A percentile compares a stretch with the other conserved stretches of the same genome.
phyloP scores from a whole-genome alignment of 345 rosid species.

The Eucalyptus globulus region DNA sequence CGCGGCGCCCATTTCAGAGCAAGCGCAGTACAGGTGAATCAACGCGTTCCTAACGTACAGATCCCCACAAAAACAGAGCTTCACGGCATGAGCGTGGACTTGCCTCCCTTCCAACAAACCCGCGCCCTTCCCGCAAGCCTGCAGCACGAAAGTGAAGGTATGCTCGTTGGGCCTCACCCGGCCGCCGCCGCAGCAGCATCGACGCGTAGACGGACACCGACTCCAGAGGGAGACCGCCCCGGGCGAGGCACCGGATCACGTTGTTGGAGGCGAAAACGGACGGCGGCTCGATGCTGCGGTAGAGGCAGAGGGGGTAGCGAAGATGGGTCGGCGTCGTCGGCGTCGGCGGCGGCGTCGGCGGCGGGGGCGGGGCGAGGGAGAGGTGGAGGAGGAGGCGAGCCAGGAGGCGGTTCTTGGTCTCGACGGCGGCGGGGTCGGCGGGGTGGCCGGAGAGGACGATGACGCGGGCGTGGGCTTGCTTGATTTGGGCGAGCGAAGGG shows the following conservation, averaged over 20 bases:
- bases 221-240: not conserved
- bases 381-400: conserved; percentile 5
- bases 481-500: not conserved
- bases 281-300: not conserved
- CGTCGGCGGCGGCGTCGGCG: not conserved
- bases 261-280: conserved; percentile 9
- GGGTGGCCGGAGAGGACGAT: conserved; percentile 2
- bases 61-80: conserved; percentile 6
- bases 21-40: conserved; percentile 11
- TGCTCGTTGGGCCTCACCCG: not conserved
- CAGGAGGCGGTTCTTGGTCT: not conserved
- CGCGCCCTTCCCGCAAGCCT: conserved; percentile 7
- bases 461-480: conserved; percentile 5
- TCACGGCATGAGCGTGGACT: conserved; percentile 3
- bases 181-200: not conserved
- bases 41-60: conserved; percentile 8
- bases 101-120: conserved; percentile 6
- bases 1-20: not conserved
- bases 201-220: conserved; percentile 1
- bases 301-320: not conserved
- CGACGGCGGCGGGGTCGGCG: not conserved
- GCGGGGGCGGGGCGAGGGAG: not conserved
- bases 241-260: conserved; percentile 8
- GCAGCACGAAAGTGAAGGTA: conserved; percentile 9
- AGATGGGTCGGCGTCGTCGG: not conserved